A percentile compares a stretch with the other conserved stretches of the same genome.
These are phyloP conservation scores for Diaporthe citri DNA, from an alignment of 2,329 filamentous ascomycete species.

Conservation along the genomic window DNA sequence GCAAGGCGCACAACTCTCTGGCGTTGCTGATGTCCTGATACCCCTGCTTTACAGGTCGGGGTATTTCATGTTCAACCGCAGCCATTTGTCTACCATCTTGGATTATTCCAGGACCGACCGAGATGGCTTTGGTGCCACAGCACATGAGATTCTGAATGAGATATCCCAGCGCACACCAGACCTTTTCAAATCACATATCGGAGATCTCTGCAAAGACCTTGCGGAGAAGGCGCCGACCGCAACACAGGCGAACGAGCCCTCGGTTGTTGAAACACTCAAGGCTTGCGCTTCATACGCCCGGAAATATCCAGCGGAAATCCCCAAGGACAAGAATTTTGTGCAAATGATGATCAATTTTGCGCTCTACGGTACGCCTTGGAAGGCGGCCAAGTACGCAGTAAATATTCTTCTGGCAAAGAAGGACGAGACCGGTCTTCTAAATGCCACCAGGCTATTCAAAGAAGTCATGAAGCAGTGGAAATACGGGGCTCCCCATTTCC, in stretches of 20 bases:
- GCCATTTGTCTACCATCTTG: slow-evolving; percentile 91
- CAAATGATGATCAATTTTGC: slow-evolving; percentile 87
- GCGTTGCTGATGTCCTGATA: slow-evolving; percentile 81
- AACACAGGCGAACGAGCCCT: slow-evolving; percentile 75
- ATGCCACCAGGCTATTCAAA: slow-evolving; percentile 84
- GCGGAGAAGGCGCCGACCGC: slow-evolving; percentile 82
- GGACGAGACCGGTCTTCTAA: slow-evolving; percentile 80
- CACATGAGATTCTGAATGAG: slow-evolving; percentile 90
- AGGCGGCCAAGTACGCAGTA: slow-evolving; percentile 92
- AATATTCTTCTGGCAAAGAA: slow-evolving; percentile 85
- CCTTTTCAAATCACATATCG: slow-evolving; percentile 92
- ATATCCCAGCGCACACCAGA: slow-evolving; percentile 92
- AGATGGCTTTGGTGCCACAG: slow-evolving; percentile 79
- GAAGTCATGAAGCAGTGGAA: slow-evolving; percentile 80
- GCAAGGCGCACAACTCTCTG: slow-evolving; percentile 73
- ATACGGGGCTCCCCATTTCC: slow-evolving; percentile 79
- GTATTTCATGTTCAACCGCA: slow-evolving; percentile 91
- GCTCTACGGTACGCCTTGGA: slow-evolving; percentile 82
- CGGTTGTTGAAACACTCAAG: slow-evolving; percentile 90
- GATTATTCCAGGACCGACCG: slow-evolving; percentile 88
- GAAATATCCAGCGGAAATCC: slow-evolving; percentile 86
- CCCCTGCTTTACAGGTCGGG: slow-evolving; percentile 87
- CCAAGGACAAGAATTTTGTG: slow-evolving; percentile 82
- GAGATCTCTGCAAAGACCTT: slow-evolving; percentile 89
- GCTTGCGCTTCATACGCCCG: slow-evolving; percentile 93